Base-by-base conservation (phyloP, 1,284 basidiomycete genomes). In the Heterobasidion annosum region DNA sequence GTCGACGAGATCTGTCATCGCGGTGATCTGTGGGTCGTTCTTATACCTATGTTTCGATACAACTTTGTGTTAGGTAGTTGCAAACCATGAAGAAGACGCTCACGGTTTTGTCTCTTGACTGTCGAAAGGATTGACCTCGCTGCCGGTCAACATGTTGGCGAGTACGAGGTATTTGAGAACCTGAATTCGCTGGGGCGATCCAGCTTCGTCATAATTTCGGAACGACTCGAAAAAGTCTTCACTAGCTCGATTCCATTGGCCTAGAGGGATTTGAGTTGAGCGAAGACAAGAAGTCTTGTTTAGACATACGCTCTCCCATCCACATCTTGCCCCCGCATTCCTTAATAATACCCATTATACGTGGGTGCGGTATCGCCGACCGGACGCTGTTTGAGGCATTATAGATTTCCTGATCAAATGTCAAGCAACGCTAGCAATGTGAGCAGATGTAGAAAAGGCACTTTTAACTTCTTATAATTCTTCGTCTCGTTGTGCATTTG, bases 301-400 rank as follows among this genome's bases (percentile, higher is more conserved):
- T 5, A 10, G 3, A 76, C 87, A 63, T 68, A 90, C 95, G 91
- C 76, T 99, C 97, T 56, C 92, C 93, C 97, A 99, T 99, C 93
- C 97, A 98, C 97, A 99, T 99, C 73, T 99, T 99, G 8, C 97
- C 97, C 12, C 97, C 97, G 62, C 96, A 98, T 70, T 99, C 97
- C 65, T 95, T 93, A 70, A 99, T 99, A 53, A 98, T 91, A 52
- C 96, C 97, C 89, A 98, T 94, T 65, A 99, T 98, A 32, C 94
- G 84, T 8, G 97, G 97, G 72, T 99, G 97, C 9, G 96, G 95
- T 57, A 99, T 98, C 8, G 97, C 97, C 35, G 93, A 96, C 53
- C 91, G 89, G 55, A 99, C 93, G 53, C 85, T 82, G 61, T 91
- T 89, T 1, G 93, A 90, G 5, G 95, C 93, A 60, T 97, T 93